Conservation (phyloP, 805 yeast species). For the Yarrowia hollandica region DNA sequence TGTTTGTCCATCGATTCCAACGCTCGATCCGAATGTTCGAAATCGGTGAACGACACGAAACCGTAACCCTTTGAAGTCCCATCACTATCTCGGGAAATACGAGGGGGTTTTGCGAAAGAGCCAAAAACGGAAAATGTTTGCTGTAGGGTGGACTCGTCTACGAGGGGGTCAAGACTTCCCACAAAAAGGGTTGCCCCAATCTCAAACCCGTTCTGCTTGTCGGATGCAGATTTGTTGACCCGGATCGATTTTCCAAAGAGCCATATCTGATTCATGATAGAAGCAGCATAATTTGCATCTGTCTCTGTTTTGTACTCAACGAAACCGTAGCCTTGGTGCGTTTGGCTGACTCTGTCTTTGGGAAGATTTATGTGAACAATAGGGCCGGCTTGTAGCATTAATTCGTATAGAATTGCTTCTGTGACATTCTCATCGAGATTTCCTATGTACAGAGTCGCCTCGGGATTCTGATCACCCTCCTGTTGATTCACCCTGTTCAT, state of each 20-base stretch:
- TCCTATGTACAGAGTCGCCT: constrained; percentile 74
- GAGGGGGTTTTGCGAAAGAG: constrained; percentile 51
- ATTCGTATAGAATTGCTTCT: constrained; percentile 72
- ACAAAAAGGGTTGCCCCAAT: constrained; percentile 70
- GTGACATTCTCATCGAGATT: constrained; percentile 75
- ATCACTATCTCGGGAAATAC: constrained; percentile 51
- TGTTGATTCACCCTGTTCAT: constrained; percentile 28
- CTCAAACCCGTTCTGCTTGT: constrained; percentile 39
- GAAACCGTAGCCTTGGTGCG: constrained; percentile 87
- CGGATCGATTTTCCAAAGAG: constrained; percentile 62
- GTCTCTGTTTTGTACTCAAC: constrained; percentile 60
- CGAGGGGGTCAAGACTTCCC: constrained; percentile 65
- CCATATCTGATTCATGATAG: constrained; percentile 58
- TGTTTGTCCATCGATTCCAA: constrained; percentile 67
- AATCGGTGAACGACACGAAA: constrained; percentile 61
- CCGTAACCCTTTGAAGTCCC: constrained; percentile 64
- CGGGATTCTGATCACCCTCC: constrained; percentile 56
- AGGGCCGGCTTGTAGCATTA: constrained; percentile 84
- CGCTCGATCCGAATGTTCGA: constrained; percentile 71
- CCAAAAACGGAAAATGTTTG: constrained; percentile 74
- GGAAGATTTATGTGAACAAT: constrained; percentile 71
- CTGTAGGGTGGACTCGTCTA: constrained; percentile 57
- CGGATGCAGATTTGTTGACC: constrained; percentile 53
- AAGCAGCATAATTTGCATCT: constrained; percentile 71
- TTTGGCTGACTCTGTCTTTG: constrained; percentile 65